Evolutionary conservation across 805 yeast genomes (phyloP).

Genomic region (Wickerhamomyces canadensis): DNA sequence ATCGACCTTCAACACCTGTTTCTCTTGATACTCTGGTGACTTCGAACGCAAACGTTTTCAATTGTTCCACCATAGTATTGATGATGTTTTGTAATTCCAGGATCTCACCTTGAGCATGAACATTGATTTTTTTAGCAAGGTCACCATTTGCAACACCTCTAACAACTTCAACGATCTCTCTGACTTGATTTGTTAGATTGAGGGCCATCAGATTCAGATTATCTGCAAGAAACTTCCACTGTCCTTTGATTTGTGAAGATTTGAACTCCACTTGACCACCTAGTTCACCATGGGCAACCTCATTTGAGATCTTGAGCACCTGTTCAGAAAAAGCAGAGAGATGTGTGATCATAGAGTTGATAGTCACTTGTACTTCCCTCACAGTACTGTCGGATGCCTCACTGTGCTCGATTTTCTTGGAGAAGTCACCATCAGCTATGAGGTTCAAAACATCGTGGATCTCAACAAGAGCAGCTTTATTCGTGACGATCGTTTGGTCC

Average conservation of each 20-base stretch:
- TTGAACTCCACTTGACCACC: constrained; percentile 86
- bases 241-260: constrained; percentile 65
- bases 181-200: constrained; percentile 80
- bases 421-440: constrained; percentile 84
- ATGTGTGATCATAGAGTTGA: constrained; percentile 87
- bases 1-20: constrained; percentile 81
- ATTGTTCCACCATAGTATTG: constrained; percentile 84
- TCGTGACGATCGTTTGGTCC: too few relatives aligned
- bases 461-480: not conserved
- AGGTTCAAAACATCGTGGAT: constrained; percentile 59
- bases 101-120: constrained; percentile 88
- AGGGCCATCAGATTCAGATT: constrained; percentile 86
- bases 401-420: constrained; percentile 64
- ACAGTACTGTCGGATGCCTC: constrained; percentile 77
- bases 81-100: constrained; percentile 78
- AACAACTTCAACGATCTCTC: constrained; percentile 85
- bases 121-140: constrained; percentile 74
- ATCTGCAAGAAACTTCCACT: constrained; percentile 80
- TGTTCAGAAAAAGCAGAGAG: constrained; percentile 61
- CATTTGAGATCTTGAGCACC: constrained; percentile 69
- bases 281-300: constrained; percentile 83
- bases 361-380: constrained; percentile 67
- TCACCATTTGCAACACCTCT: constrained; percentile 92
- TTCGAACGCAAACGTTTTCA: constrained; percentile 82
- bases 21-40: constrained; percentile 85